These are phyloP conservation scores for Rhytidiadelphus loreus DNA, from an alignment of 225 moss, liverwort and hornwort species.

Conservation along the genomic window DNA sequence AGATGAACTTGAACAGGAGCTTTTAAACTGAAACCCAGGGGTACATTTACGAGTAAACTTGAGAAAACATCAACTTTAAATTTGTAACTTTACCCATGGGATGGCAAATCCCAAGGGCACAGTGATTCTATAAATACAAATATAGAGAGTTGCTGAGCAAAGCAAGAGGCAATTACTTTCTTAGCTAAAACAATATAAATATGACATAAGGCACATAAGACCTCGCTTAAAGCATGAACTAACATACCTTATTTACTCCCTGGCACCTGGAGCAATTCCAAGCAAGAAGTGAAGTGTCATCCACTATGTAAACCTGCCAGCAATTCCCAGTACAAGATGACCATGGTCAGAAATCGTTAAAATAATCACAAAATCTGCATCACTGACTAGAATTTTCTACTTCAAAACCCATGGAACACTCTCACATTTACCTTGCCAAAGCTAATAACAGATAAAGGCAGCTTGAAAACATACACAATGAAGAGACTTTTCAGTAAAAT, in stretches of 20 bases:
- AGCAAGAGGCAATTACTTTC: neutral
- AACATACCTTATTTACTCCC: conserved; percentile 61
- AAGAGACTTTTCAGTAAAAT: neutral
- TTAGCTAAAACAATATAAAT: neutral
- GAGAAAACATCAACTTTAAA: neutral
- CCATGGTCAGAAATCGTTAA: neutral
- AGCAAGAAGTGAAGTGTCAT: conserved; percentile 44
- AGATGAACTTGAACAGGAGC: neutral
- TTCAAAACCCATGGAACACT: neutral
- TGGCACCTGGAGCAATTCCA: conserved; percentile 90
- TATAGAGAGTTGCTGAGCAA: neutral
- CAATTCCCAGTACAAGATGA: neutral
- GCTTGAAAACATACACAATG: neutral
- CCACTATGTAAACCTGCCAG: conserved; percentile 62
- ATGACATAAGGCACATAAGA: neutral
- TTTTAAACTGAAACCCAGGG: neutral
- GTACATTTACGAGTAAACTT: neutral
- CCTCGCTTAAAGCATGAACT: neutral
- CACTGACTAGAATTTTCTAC: neutral
- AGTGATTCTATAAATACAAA: neutral
- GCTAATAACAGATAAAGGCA: neutral
- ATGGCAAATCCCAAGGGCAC: neutral
- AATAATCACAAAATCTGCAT: neutral
- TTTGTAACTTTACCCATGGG: neutral
- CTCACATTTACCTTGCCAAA: neutral